These are phyloP conservation scores for Salix koriyanagi DNA, from an alignment of 345 rosid genomes.

Conservation along the genomic window DNA sequence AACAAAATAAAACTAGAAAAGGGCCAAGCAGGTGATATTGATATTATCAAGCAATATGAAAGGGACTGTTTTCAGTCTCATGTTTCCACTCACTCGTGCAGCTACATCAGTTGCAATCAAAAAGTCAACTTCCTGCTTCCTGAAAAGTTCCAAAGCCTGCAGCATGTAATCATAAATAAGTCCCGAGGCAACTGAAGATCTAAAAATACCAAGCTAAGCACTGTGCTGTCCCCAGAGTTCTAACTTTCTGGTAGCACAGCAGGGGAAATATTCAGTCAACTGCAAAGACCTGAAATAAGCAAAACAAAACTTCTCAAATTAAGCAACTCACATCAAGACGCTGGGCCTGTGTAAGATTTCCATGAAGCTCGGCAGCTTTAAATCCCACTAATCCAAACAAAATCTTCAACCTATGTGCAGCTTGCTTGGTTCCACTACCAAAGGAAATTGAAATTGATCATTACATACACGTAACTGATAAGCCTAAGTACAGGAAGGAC, in stretches of 20 bases:
- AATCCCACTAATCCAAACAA: conserved; percentile 77
- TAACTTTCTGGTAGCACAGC: neutral
- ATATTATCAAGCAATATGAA: neutral
- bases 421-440: conserved; percentile 89
- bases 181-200: neutral
- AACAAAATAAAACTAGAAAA: neutral
- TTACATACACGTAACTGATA: neutral
- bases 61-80: neutral
- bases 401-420: conserved; percentile 95
- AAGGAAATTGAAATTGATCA: conserved; percentile 14
- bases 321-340: conserved; percentile 80
- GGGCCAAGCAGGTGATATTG: neutral
- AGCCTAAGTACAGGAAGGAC: neutral
- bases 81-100: conserved; percentile 68
- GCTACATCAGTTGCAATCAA: conserved; percentile 95
- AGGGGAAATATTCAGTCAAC: neutral
- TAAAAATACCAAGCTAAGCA: neutral
- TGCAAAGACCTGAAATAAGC: neutral
- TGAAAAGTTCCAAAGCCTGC: conserved; percentile 88
- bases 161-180: conserved; percentile 21
- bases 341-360: conserved; percentile 94
- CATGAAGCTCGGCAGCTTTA: conserved; percentile 96
- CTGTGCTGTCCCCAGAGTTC: neutral
- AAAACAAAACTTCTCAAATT: neutral
- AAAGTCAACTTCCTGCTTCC: conserved; percentile 88